These are phyloP conservation scores for Papiliotrema nemorosa DNA, from an alignment of 1,284 basidiomycete genomes.

Conservation along the genomic window DNA sequence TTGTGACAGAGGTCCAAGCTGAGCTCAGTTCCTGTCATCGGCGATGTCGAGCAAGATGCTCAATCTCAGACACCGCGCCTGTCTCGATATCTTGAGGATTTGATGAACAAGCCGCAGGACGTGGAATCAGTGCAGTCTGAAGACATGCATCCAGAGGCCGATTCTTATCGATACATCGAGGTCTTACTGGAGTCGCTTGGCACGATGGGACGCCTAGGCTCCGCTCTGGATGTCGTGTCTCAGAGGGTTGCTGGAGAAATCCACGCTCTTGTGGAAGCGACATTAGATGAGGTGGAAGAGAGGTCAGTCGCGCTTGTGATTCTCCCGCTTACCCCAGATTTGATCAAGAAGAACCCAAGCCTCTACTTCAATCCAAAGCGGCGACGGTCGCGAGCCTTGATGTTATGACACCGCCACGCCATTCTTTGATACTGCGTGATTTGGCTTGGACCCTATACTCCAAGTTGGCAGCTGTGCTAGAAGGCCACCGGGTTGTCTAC, in stretches of 20 bases:
- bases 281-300: constrained; percentile 87
- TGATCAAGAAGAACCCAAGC: background rate
- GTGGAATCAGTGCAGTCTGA: background rate
- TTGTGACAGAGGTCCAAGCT: background rate
- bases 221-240: constrained; percentile 74
- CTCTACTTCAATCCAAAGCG: constrained; percentile 15
- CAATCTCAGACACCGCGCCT: background rate
- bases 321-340: background rate
- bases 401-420: constrained; percentile 65
- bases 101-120: constrained; percentile 12
- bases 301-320: constrained; percentile 52
- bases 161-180: constrained; percentile 93
- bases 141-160: constrained; percentile 72
- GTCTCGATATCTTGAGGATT: constrained; percentile 4
- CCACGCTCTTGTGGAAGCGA: constrained; percentile 77
- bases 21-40: background rate
- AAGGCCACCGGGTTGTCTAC: constrained; percentile 85
- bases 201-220: constrained; percentile 82
- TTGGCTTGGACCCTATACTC: constrained; percentile 98
- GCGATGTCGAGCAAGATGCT: constrained; percentile 27
- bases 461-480: constrained; percentile 92
- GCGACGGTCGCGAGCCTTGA: constrained; percentile 52
- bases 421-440: constrained; percentile 83
- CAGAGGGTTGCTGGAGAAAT: constrained; percentile 85
- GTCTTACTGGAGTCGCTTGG: constrained; percentile 88